These are phyloP conservation scores for Suillus alpinus DNA, from an alignment of 768 basidiomycete genomes.

Conservation along the genomic window DNA sequence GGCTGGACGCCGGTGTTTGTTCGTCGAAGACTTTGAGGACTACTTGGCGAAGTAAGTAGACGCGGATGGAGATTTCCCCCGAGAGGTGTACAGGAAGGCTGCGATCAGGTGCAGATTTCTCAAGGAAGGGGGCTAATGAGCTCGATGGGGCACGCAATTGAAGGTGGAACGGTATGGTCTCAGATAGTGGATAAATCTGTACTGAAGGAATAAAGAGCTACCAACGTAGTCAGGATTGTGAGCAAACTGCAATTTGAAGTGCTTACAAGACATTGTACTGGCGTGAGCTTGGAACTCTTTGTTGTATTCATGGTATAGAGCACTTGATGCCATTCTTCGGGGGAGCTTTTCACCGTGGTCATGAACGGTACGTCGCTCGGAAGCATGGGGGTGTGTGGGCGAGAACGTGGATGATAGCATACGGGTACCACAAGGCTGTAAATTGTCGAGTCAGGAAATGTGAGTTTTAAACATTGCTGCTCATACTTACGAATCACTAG, in stretches of 20 bases:
- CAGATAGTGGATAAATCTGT: constrained; percentile 50
- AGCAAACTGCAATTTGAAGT: background rate
- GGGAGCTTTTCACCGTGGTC: constrained; percentile 54
- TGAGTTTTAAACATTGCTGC: constrained; percentile 1
- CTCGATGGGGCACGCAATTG: constrained; percentile 50
- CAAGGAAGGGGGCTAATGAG: constrained; percentile 47
- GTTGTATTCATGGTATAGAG: constrained; percentile 41
- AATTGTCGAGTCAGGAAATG: background rate
- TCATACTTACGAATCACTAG: constrained; percentile 41
- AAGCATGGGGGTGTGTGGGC: constrained; percentile 54
- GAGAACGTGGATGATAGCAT: constrained; percentile 50
- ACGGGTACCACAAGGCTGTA: constrained; percentile 49
- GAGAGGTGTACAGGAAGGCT: constrained; percentile 3
- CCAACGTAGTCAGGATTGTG: background rate
- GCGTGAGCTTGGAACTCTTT: constrained; percentile 30
- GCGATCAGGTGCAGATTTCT: constrained; percentile 11
- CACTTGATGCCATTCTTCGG: constrained; percentile 66
- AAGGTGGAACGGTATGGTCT: constrained; percentile 63
- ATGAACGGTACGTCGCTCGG: constrained; percentile 45
- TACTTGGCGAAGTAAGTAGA: constrained; percentile 53
- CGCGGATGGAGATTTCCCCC: constrained; percentile 35
- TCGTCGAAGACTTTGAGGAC: constrained; percentile 30
- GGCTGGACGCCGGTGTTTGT: constrained; percentile 7
- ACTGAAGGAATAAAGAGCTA: constrained; percentile 62
- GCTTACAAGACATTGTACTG: constrained; percentile 52